Conservation (phyloP, 768 basidiomycete species). For the Termitomyces sp. region DNA sequence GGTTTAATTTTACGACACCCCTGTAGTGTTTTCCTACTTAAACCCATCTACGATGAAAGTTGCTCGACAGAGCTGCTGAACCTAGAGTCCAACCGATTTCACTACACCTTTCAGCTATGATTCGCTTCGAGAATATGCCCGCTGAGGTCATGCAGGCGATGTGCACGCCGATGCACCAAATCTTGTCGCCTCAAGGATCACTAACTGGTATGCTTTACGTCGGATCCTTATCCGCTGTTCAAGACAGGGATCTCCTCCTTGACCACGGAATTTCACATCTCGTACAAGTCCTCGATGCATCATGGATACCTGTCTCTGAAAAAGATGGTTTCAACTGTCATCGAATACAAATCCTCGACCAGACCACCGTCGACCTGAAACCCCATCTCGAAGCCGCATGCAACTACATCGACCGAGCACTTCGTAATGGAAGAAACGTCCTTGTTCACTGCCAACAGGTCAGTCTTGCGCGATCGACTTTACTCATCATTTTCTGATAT, state of each 20-base stretch:
- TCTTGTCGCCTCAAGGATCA: slow-evolving; percentile 37
- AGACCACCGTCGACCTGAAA: slow-evolving; percentile 51
- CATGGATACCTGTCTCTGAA: slow-evolving; percentile 49
- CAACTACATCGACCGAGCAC: slow-evolving; percentile 55
- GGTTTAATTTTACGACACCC: slow-evolving; percentile 11
- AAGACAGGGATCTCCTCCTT: slow-evolving; percentile 49
- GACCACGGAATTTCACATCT: slow-evolving; percentile 44
- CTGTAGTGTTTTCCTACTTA: slow-evolving; percentile 15
- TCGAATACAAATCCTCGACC: slow-evolving; percentile 65
- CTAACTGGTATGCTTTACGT: slow-evolving; percentile 56
- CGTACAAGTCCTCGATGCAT: slow-evolving; percentile 58
- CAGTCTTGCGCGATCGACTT: slow-evolving; percentile 13
- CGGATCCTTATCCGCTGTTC: slow-evolving; percentile 54
- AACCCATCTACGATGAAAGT: slow-evolving; percentile 11
- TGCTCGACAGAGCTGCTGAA: slow-evolving; percentile 3
- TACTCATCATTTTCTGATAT: slow-evolving; percentile 8
- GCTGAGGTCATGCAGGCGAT: slow-evolving; percentile 78
- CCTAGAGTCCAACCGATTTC: not conserved
- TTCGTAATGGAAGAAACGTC: slow-evolving; percentile 57
- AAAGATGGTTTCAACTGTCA: slow-evolving; percentile 48
- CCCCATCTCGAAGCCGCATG: slow-evolving; percentile 68
- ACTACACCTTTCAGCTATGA: slow-evolving; percentile 38
- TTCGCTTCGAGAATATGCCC: slow-evolving; percentile 70
- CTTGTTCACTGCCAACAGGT: slow-evolving; percentile 85
- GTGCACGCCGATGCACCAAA: slow-evolving; percentile 81